These are phyloP conservation scores for Umbilicus rupestris DNA, from an alignment of 164 flowering plant species.

Conservation along the genomic window DNA sequence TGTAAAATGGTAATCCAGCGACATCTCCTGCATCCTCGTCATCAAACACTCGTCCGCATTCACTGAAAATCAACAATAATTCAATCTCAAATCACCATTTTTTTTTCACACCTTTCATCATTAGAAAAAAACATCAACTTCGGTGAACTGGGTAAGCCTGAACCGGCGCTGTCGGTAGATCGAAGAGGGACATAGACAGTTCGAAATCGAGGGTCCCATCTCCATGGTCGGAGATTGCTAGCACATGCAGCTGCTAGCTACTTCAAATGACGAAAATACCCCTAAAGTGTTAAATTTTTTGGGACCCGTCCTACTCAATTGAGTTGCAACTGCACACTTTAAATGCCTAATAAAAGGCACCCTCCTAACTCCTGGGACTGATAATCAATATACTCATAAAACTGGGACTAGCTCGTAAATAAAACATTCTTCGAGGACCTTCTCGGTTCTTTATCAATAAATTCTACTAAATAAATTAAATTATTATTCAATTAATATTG, in stretches of 20 bases:
- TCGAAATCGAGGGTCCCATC: conserved; percentile 4
- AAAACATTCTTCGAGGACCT: not conserved
- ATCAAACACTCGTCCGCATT: conserved; percentile 53
- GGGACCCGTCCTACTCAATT: not conserved
- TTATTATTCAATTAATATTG: too few species aligned
- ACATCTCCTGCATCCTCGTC: conserved; percentile 81
- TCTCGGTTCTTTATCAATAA: too few species aligned
- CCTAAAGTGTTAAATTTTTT: not conserved
- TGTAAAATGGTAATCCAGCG: conserved; percentile 66
- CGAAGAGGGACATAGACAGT: not conserved
- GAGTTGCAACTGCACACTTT: not conserved
- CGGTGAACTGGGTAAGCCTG: not conserved
- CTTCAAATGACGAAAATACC: not conserved
- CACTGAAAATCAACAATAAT: conserved; percentile 26
- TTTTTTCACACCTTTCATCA: conserved; percentile 1
- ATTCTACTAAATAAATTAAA: too few species aligned
- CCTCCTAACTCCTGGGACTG: not conserved
- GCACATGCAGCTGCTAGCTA: not conserved
- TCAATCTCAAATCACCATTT: conserved; percentile 1
- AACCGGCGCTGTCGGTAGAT: not conserved
- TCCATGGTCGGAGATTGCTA: not conserved
- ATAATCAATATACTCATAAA: not conserved
- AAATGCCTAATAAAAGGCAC: not conserved
- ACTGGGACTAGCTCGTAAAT: not conserved
- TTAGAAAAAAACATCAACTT: not conserved